Evolutionary conservation across 768 basidiomycete genomes (phyloP).

Genomic region (Ramaria sp.): DNA sequence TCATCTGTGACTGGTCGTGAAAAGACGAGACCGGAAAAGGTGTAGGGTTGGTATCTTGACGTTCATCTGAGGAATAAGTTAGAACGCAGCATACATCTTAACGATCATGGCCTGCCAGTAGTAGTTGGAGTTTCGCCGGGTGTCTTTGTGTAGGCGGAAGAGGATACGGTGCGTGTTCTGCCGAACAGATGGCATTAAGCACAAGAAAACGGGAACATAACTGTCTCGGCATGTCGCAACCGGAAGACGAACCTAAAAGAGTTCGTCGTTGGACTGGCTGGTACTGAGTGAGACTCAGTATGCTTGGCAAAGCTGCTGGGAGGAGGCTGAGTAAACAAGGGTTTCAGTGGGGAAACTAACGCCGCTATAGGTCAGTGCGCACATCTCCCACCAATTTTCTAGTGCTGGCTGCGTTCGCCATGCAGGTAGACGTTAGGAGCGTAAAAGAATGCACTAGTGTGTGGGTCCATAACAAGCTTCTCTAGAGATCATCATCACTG

Average conservation of each 20-base stretch:
- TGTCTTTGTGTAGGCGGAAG: not conserved
- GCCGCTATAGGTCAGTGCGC: not conserved
- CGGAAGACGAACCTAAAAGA: not conserved
- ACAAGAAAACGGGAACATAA: not conserved
- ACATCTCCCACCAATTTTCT: not conserved
- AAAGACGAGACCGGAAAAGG: not conserved
- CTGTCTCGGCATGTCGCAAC: not conserved
- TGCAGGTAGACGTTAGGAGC: too few species aligned
- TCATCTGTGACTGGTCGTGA: not conserved
- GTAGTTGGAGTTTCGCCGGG: not conserved
- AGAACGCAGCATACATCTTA: not conserved
- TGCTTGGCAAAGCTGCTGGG: not conserved
- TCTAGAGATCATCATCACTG: too few species aligned
- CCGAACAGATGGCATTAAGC: not conserved
- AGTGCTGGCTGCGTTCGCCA: too few species aligned
- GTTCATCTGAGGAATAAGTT: not conserved
- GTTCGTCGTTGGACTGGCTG: not conserved
- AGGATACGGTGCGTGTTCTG: not conserved
- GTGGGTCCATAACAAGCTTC: too few species aligned
- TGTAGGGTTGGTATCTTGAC: not conserved
- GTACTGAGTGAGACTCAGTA: not conserved
- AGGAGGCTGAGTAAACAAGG: not conserved
- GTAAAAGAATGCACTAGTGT: too few species aligned
- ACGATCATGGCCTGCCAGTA: too few species aligned
- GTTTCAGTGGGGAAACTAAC: not conserved